Evolutionary conservation across 306 rosid species (phyloP).

Genomic region (Adenanthera pavonina): DNA sequence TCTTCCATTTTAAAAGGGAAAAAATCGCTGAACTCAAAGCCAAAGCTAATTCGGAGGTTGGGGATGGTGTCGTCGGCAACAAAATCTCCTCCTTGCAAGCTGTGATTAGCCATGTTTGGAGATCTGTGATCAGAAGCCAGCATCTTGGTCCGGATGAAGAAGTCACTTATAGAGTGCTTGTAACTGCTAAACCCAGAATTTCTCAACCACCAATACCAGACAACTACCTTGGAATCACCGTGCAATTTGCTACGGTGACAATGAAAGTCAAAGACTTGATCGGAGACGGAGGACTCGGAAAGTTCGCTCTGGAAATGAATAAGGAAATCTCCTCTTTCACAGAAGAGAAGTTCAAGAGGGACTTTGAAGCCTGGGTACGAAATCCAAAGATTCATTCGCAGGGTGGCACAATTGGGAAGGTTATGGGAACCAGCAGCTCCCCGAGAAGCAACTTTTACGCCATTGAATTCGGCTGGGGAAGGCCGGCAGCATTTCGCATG

Average conservation of each 20-base stretch:
- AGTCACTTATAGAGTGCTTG: background rate
- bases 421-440: background rate
- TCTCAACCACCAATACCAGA: background rate
- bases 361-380: background rate
- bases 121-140: background rate
- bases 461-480: no score
- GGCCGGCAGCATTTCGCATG: no score
- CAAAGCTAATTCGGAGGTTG: no score
- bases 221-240: background rate
- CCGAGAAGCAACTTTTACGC: no score
- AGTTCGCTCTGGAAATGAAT: background rate
- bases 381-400: background rate
- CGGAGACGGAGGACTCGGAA: background rate
- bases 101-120: no score
- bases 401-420: background rate
- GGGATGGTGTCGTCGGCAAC: no score
- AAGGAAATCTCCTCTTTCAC: background rate
- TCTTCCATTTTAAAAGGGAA: no score
- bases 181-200: background rate
- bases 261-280: background rate
- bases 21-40: no score
- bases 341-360: background rate
- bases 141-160: background rate
- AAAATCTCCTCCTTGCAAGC: no score
- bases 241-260: background rate